Evolutionary conservation across 176 grass and related monocot species (phyloP).

Genomic region (Secale cereale): DNA sequence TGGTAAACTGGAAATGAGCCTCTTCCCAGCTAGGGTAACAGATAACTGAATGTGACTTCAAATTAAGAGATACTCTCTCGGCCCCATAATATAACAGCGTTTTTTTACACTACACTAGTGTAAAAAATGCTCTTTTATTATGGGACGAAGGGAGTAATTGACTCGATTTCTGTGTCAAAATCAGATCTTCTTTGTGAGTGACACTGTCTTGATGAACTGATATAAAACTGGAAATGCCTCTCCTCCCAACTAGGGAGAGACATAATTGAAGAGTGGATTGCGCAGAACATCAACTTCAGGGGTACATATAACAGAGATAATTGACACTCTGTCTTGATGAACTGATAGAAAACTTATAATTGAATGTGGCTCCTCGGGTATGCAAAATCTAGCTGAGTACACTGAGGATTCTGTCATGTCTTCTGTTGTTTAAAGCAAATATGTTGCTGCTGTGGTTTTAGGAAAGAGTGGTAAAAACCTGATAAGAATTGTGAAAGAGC

Average conservation of each 20-base stretch:
- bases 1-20: slow-evolving; percentile 7
- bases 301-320: no score
- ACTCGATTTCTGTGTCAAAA: background rate
- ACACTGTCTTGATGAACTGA: background rate
- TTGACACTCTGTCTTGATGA: background rate
- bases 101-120: no score
- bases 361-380: background rate
- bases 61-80: background rate
- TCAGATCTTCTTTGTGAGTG: background rate
- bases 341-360: background rate
- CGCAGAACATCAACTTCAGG: no score
- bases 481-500: background rate
- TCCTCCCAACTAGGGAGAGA: no score
- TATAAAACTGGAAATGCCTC: no score
- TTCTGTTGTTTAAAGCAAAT: background rate
- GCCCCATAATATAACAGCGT: no score
- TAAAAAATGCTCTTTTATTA: no score
- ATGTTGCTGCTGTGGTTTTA: background rate
- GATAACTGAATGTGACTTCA: background rate
- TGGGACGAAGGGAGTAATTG: no score
- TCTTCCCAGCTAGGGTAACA: background rate
- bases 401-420: background rate
- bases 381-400: background rate
- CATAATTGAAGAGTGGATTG: no score
- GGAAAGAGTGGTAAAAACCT: background rate